Evolutionary conservation across 2,329 filamentous ascomycete genomes (phyloP), one percentile per base, ranked within the genome.

Genomic region (Orbilia brochopaga): DNA sequence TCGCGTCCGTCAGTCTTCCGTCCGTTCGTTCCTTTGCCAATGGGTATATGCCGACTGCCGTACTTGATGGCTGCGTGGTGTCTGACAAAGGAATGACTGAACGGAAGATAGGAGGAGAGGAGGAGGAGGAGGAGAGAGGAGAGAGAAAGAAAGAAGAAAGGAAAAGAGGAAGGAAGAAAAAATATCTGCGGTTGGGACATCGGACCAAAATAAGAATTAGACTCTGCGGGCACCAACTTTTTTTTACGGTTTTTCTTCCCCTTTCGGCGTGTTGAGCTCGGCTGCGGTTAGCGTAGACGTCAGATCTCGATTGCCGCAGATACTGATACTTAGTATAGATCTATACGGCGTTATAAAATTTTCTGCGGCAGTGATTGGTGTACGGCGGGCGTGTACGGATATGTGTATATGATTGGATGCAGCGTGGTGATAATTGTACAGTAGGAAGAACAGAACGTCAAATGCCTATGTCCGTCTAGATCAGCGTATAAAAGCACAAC

Each of bases 1-100:
- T 50, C 44, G 51, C 73, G 53, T 75, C 74, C 69, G 74, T 75
- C 74, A 65, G 74, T 65, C 65, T 57, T 69, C 30, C 60, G 58
- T 54, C 50, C 65, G 65, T 70, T 40, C 67, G 67, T 65, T 70
- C 74, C 66, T 75, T 74, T 66, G 60, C 23, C 67, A 72, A 61
- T 65, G 55, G 60, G 64, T 40, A 40, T 42, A 27, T 50, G 56
- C 57, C 15, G 50, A 48, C 50, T 51, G 50, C 56, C 54, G 17
- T 42, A 32, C 50, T 60, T 61, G 60, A 60, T 52, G 67, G 54
- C 56, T 50, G 67, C 59, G 52, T 50, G 24, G 65, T 32, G 51
- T 50, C 64, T 72, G 67, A 72, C 67, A 72, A 72, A 72, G 67
- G 67, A 72, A 60, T 72, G 67, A 65, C 59, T 65, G 60, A 72